Percentiles rank a stretch among this genome's conserved stretches.
Evolutionary conservation across 2,329 filamentous ascomycete species (phyloP).

Genomic region (Aspergillus tubingensis): DNA sequence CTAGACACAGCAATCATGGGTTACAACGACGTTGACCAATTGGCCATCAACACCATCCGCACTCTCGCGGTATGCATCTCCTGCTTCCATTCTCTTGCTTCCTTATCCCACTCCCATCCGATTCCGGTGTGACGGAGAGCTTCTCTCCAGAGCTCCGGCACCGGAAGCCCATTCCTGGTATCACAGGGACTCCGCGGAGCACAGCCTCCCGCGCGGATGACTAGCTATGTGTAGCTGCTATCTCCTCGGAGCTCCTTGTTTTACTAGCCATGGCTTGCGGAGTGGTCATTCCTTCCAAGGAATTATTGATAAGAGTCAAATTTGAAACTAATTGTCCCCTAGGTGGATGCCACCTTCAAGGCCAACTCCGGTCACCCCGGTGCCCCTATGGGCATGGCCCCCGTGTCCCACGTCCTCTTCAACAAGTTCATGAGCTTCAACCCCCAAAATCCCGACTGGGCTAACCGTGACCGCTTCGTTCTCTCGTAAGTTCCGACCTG

Average conservation of each 20-base stretch:
- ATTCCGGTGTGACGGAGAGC: neutral
- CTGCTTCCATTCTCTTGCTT: constrained; percentile 9
- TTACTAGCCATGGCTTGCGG: neutral
- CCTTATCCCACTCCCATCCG: constrained; percentile 8
- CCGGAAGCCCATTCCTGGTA: neutral
- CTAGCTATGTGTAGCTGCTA: neutral
- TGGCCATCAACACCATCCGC: constrained; percentile 98
- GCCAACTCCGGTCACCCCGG: constrained; percentile 98
- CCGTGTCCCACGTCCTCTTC: constrained; percentile 93
- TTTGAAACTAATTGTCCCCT: constrained; percentile 23
- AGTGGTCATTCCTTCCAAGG: neutral
- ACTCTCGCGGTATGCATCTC: constrained; percentile 78
- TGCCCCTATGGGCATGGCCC: constrained; percentile 97
- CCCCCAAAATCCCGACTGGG: constrained; percentile 96
- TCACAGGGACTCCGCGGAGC: neutral
- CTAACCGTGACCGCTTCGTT: constrained; percentile 97
- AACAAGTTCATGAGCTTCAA: constrained; percentile 99
- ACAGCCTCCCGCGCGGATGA: neutral
- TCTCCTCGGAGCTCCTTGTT: neutral
- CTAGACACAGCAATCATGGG: constrained; percentile 66
- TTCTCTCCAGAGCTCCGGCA: neutral
- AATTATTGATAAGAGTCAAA: neutral
- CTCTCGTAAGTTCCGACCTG: constrained; percentile 75
- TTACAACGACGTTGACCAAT: constrained; percentile 82
- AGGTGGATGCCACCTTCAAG: constrained; percentile 96